A percentile compares a stretch with the other conserved stretches of the same genome.
Evolutionary conservation across 768 basidiomycete species (phyloP).

Genomic region (Fistulinella prunicolor): DNA sequence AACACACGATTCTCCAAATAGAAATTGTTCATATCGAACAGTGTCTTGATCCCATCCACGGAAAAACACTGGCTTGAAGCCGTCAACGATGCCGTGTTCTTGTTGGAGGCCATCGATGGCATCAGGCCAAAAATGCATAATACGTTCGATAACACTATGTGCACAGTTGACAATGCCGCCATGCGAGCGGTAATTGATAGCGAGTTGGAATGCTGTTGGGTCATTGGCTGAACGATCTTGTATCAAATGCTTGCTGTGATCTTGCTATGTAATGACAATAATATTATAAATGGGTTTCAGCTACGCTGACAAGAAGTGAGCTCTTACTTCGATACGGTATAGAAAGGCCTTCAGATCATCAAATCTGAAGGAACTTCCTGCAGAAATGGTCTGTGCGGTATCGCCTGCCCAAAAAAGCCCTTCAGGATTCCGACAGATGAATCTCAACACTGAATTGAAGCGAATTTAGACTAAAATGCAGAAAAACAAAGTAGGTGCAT

Average conservation of each 20-base stretch:
- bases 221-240: slow-evolving; percentile 15
- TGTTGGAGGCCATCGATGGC: slow-evolving; percentile 56
- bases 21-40: slow-evolving; percentile 51
- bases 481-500: slow-evolving; percentile 16
- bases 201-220: slow-evolving; percentile 52
- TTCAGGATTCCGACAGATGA: slow-evolving; percentile 59
- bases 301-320: no score
- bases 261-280: slow-evolving; percentile 15
- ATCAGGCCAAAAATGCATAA: slow-evolving; percentile 59
- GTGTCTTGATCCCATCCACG: slow-evolving; percentile 43
- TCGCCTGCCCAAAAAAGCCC: slow-evolving; percentile 81
- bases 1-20: slow-evolving; percentile 48
- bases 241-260: slow-evolving; percentile 13
- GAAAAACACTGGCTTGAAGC: slow-evolving; percentile 58
- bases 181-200: slow-evolving; percentile 68
- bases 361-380: slow-evolving; percentile 71
- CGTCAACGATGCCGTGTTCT: slow-evolving; percentile 55
- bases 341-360: slow-evolving; percentile 68
- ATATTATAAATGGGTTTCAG: no score
- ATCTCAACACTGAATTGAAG: slow-evolving; percentile 55
- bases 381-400: slow-evolving; percentile 74
- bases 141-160: slow-evolving; percentile 58
- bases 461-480: no score
- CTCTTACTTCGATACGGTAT: slow-evolving; percentile 59
- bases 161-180: slow-evolving; percentile 75